Percentiles rank a stretch among this genome's conserved stretches.
Conservation (phyloP, 331 rosid species). For the Prunus yedoensis region DNA sequence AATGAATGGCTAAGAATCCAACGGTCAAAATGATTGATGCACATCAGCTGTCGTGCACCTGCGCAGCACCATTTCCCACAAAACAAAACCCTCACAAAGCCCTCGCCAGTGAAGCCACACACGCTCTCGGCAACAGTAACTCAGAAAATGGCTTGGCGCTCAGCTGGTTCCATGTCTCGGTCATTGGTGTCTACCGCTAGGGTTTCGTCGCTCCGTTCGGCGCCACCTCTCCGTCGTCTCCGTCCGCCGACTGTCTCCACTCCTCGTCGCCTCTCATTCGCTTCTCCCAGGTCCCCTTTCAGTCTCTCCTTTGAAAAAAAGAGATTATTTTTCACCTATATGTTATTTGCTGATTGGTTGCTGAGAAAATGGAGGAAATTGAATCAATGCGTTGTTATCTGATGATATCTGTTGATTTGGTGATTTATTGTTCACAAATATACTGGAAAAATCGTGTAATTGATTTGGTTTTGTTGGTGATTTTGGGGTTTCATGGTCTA, state of each 20-base stretch:
- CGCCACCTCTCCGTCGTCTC: slow-evolving; percentile 58
- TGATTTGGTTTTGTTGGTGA: not conserved
- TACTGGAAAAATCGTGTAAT: not conserved
- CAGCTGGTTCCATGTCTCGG: slow-evolving; percentile 67
- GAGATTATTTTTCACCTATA: not conserved
- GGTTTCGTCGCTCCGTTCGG: slow-evolving; percentile 57
- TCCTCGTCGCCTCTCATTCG: slow-evolving; percentile 63
- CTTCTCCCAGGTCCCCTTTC: slow-evolving; percentile 55
- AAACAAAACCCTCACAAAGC: slow-evolving; percentile 63
- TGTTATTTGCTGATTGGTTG: not conserved
- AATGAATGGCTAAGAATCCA: not conserved
- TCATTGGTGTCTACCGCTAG: slow-evolving; percentile 64
- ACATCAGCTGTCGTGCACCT: not conserved
- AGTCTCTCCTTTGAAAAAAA: not conserved
- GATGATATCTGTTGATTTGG: not conserved
- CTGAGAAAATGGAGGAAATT: not conserved
- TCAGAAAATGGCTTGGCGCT: slow-evolving; percentile 73
- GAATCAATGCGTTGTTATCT: not conserved
- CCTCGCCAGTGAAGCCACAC: slow-evolving; percentile 12
- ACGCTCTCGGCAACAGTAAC: not conserved
- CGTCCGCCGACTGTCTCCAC: slow-evolving; percentile 58
- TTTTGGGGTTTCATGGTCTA: not conserved
- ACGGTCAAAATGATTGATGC: not conserved
- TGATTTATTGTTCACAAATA: not conserved
- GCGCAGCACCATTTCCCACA: not conserved